Conservation (phyloP, 2,329 filamentous ascomycete species). For the Xylariaceae sp. region DNA sequence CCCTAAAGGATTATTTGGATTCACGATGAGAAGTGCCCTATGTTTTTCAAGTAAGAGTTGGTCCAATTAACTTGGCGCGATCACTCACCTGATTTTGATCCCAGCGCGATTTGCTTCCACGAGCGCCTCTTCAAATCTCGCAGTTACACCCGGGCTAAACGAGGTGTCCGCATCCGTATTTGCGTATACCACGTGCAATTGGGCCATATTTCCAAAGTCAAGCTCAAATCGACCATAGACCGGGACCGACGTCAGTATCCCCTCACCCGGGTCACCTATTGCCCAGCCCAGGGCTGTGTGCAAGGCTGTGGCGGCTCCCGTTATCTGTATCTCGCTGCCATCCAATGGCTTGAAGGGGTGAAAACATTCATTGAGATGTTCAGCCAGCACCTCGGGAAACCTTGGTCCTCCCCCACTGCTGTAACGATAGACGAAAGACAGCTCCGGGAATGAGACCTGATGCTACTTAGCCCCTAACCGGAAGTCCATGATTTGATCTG, state of each 20-base stretch:
- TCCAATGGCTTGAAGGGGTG: constrained; percentile 15
- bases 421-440: constrained; percentile 42
- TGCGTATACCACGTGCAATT: constrained; percentile 40
- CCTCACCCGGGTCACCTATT: constrained; percentile 28
- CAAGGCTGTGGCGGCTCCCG: constrained; percentile 22
- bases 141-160: constrained; percentile 43
- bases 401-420: constrained; percentile 33
- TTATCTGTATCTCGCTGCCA: constrained; percentile 23
- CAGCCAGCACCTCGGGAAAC: constrained; percentile 17
- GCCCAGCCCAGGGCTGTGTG: constrained; percentile 31
- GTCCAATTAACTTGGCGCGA: no score
- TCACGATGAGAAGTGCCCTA: constrained; percentile 41
- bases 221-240: constrained; percentile 44
- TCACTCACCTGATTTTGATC: constrained; percentile 31
- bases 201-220: constrained; percentile 40
- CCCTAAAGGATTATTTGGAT: constrained; percentile 57
- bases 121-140: constrained; percentile 41
- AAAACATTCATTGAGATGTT: constrained; percentile 26
- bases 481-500: not conserved
- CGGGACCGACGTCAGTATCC: constrained; percentile 28
- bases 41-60: not conserved
- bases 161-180: constrained; percentile 42
- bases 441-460: constrained; percentile 31
- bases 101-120: constrained; percentile 37
- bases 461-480: not conserved